Conservation (phyloP, 352 stramenopile genomes). For the Globisporangium alternatum region DNA sequence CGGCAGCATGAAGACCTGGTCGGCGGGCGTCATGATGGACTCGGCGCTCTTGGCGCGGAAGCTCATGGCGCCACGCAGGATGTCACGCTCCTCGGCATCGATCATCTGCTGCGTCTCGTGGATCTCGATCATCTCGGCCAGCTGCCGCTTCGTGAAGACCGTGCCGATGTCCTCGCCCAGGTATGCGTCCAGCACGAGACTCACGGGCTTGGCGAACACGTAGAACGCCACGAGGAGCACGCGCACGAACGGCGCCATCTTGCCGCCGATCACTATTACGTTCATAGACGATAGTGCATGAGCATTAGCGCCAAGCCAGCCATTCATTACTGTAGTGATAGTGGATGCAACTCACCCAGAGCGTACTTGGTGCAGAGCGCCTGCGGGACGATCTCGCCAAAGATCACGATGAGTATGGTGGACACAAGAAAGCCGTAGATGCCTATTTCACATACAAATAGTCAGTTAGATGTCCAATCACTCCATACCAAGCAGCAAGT, state of each 20-base stretch:
- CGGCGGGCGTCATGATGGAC: constrained; percentile 94
- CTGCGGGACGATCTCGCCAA: constrained; percentile 90
- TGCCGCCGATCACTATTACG: constrained; percentile 55
- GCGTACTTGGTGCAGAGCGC: constrained; percentile 88
- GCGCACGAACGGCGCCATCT: constrained; percentile 89
- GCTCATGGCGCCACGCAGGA: constrained; percentile 94
- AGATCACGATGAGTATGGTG: constrained; percentile 93
- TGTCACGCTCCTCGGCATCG: constrained; percentile 90
- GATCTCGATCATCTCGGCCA: constrained; percentile 95
- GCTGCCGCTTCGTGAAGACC: constrained; percentile 93
- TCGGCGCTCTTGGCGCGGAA: constrained; percentile 90
- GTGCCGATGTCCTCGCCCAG: constrained; percentile 95
- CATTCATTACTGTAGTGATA: not conserved
- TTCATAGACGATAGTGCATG: not conserved
- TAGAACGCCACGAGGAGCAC: constrained; percentile 93
- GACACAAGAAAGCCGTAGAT: constrained; percentile 90
- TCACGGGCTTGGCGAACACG: constrained; percentile 93
- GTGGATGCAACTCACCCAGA: constrained; percentile 8
- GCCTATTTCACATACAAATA: constrained; percentile 19
- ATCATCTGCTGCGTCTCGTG: constrained; percentile 94
- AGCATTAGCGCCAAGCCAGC: not conserved
- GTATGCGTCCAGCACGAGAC: constrained; percentile 88
- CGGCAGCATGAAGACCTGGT: constrained; percentile 95
- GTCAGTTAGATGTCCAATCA: not conserved
- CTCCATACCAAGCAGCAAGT: constrained; percentile 12